Base-by-base conservation (phyloP, 2,329 filamentous ascomycete species). In the Sphaerulina musiva region DNA sequence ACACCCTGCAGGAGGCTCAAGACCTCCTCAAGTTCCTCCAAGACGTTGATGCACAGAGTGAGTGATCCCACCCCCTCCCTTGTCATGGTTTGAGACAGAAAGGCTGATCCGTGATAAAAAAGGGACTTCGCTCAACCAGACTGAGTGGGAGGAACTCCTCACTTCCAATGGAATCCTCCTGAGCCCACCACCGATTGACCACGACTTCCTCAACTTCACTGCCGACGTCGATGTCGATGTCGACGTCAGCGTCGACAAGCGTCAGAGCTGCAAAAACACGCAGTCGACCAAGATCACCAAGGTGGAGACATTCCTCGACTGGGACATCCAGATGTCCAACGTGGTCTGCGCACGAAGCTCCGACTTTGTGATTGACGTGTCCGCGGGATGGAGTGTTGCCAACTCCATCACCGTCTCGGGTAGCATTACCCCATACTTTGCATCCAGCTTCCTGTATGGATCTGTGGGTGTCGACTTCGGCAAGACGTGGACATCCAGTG, bases 321-420 rank as follows among this genome's bases (percentile, higher is more conserved):
- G 56, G 56, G 56, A 60, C 43, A 51, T 58, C 12, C 58, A 58
- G 32, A 60, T 60, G 58, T 60, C 58, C 20, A 54, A 48, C 26
- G 56, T 60, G 7, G 53, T 48, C 34, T 58, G 58, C 39, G 53
- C 50, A 17, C 31, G 10, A 10, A 20, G 34, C 14, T 42, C 40
- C 8, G 36, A 45, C 38, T 54, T 56, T 12, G 51, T 52, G 36
- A 56, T 58, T 10, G 51, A 40, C 23, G 50, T 58, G 29, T 46
- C 46, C 26, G 32, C 26, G 26, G 58, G 56, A 14, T 56, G 47
- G n/a, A 32, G 6, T 7, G 53, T 60, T 26, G 44, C 58, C 34
- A 56, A 56, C 41, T n/a, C 45, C 38, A 17, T 56, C 6, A 14
- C 40, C 9, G 45, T 56, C 9, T 41, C 47, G 6, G 47, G 44